These are phyloP conservation scores for Cryptosporidium bovis DNA, from an alignment of 169 alveolate genomes.

Conservation along the genomic window DNA sequence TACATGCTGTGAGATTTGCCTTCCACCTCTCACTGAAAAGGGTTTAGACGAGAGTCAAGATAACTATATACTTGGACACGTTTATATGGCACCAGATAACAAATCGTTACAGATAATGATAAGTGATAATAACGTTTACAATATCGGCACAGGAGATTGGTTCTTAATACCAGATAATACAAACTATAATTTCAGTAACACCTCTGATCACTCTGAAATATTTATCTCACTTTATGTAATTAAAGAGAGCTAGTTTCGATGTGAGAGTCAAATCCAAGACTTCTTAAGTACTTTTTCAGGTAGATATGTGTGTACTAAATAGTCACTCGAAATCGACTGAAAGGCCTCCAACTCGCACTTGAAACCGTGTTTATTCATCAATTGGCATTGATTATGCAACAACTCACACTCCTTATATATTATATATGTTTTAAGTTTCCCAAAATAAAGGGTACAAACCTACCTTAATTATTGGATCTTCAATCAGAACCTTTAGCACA, in stretches of 20 bases:
- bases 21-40: slow-evolving; percentile 67
- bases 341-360: slow-evolving; percentile 71
- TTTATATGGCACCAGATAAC: slow-evolving; percentile 60
- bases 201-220: slow-evolving; percentile 49
- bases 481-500: slow-evolving; percentile 5
- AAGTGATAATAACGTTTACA: slow-evolving; percentile 57
- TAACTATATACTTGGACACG: slow-evolving; percentile 70
- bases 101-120: slow-evolving; percentile 65
- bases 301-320: slow-evolving; percentile 39
- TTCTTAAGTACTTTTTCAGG: slow-evolving; percentile 51
- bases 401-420: slow-evolving; percentile 16
- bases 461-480: slow-evolving; percentile 46
- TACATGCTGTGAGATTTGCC: slow-evolving; percentile 72
- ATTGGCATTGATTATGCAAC: slow-evolving; percentile 17
- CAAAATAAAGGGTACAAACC: background rate
- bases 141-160: slow-evolving; percentile 71
- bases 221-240: slow-evolving; percentile 60
- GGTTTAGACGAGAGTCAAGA: slow-evolving; percentile 73
- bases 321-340: slow-evolving; percentile 71
- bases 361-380: slow-evolving; percentile 19
- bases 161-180: slow-evolving; percentile 68
- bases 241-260: slow-evolving; percentile 36
- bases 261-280: slow-evolving; percentile 40
- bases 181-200: slow-evolving; percentile 59
- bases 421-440: background rate